These are phyloP conservation scores for Gastrodia elata DNA, from an alignment of 106 monocot species.

Conservation along the genomic window DNA sequence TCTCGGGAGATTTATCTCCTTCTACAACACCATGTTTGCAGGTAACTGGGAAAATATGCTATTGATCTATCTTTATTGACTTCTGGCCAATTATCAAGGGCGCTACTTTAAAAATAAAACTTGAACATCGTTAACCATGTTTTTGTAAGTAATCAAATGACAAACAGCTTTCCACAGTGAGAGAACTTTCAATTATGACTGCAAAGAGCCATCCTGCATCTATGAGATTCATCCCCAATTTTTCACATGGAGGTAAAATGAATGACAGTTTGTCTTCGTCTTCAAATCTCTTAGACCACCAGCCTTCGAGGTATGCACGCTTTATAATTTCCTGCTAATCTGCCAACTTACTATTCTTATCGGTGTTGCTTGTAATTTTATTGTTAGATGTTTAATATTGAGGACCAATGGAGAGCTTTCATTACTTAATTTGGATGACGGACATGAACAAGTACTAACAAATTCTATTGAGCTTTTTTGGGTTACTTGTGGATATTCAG, in stretches of 20 bases:
- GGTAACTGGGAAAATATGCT: slow-evolving; percentile 28
- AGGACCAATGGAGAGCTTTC: slow-evolving; percentile 96
- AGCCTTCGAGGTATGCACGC: slow-evolving; percentile 68
- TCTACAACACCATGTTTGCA: slow-evolving; percentile 61
- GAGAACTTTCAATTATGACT: slow-evolving; percentile 97
- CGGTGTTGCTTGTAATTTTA: slow-evolving; percentile 6
- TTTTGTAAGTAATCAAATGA: slow-evolving; percentile 54
- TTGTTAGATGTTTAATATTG: slow-evolving; percentile 80
- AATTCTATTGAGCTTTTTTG: slow-evolving; percentile 88
- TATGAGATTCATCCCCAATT: slow-evolving; percentile 87
- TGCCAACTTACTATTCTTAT: slow-evolving; percentile 5
- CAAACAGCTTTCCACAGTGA: slow-evolving; percentile 94
- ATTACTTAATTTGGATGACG: slow-evolving; percentile 97
- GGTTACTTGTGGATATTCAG: slow-evolving; percentile 88
- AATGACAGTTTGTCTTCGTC: slow-evolving; percentile 15
- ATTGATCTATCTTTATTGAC: background rate
- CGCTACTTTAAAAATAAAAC: slow-evolving; percentile 9
- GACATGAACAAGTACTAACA: slow-evolving; percentile 78
- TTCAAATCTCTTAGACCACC: slow-evolving; percentile 29
- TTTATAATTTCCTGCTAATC: background rate
- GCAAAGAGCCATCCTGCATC: slow-evolving; percentile 87
- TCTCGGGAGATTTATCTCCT: slow-evolving; percentile 81
- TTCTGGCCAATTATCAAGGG: background rate
- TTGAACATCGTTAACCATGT: slow-evolving; percentile 14
- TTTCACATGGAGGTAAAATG: slow-evolving; percentile 22